Conservation (phyloP, 345 rosid genomes). For the Corymbia maculata region DNA sequence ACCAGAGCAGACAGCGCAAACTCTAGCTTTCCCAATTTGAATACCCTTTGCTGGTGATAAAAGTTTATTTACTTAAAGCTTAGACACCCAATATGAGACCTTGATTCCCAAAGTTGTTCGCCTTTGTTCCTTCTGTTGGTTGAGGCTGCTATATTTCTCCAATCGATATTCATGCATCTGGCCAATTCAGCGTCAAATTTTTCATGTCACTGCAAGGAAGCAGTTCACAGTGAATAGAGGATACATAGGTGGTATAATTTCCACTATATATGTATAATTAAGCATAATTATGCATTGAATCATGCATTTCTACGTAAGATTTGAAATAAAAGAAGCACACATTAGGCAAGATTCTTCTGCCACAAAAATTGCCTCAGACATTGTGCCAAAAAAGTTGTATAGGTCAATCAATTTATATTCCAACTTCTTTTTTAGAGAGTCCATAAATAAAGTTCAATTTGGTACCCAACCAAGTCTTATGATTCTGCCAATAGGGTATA, state of each 20-base stretch:
- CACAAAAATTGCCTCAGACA: not conserved
- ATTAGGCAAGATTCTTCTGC: not conserved
- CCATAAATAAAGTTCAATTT: not conserved
- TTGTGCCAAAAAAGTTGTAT: not conserved
- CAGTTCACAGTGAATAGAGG: not conserved
- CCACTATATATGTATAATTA: not conserved
- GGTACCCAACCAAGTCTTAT: not conserved
- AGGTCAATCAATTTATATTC: not conserved
- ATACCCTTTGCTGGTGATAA: not conserved
- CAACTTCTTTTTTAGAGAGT: not conserved
- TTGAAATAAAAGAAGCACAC: not conserved
- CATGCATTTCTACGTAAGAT: not conserved
- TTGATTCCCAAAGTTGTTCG: not conserved
- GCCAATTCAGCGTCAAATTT: not conserved
- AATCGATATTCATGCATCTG: not conserved
- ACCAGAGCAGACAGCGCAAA: not conserved
- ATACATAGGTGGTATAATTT: not conserved
- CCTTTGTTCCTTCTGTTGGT: not conserved
- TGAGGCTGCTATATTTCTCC: not conserved
- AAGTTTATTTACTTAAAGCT: not conserved
- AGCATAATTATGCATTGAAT: not conserved
- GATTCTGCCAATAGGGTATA: not conserved
- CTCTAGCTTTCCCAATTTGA: not conserved
- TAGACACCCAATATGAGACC: not conserved
- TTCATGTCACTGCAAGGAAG: not conserved